Evolutionary conservation across 805 yeast species (phyloP), one percentile per base, ranked within the genome.

Genomic region (Pichia eremophila): DNA sequence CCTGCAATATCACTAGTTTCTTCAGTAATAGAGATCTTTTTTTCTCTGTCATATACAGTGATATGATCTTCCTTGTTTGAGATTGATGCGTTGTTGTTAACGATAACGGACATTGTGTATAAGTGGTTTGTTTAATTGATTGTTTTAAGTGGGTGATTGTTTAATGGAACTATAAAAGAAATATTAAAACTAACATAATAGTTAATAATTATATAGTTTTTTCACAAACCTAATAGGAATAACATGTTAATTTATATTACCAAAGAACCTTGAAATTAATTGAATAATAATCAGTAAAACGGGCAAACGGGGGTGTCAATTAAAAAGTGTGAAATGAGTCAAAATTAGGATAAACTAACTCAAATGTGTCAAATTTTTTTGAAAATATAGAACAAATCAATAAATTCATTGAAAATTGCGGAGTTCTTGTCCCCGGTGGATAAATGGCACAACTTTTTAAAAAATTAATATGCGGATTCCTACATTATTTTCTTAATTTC

Each of bases 71-170:
- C 47, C 29, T 44, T 47, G 5, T 47, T 38, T 12, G 41, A 22
- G 27, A 47, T 39, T 1, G 50, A 41, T 3, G 36, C 31, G 37
- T 47, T 47, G 45, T 47, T 47, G 42, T 47, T 47, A 28, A 47
- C 29, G 22, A 47, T 27, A 25, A 47, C 40, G 32, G 50, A 47
- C 50, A 47, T 47, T 29, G 28, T 43, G 8, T 15, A 32, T 11
- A 4, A 19, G 17, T 4, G 4, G 36, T n/a, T 19, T 19, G 4
- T 4, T n/a, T 37, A 12, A 34, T 36, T 32, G 42, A 22, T 39
- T n/a, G 32, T 4, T 29, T 10, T 4, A 7, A 1, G n/a, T 27
- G 2, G 1, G 18, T 17, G 37, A 1, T 8, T 22, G 14, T 8
- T 22, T 5, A 35, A 6, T 12, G 45, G 8, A 35, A 37, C 3